phyloP scores from a whole-genome alignment of 345 rosid genomes.

The Dipteronia dyeriana region DNA sequence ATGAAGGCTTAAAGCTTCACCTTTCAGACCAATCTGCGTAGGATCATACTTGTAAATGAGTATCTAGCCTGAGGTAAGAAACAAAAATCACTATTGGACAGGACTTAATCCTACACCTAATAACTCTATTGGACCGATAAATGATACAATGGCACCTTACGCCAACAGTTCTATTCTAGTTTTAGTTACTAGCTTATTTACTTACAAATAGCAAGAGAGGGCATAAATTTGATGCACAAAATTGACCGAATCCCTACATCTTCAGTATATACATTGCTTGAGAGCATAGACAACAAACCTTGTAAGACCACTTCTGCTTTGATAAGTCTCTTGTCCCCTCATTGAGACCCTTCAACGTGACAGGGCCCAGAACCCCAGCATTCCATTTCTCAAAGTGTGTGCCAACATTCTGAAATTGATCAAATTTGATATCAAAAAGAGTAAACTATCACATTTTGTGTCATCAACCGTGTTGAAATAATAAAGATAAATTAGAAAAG shows the following conservation, averaged over 20 bases:
- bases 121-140: not conserved
- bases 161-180: not conserved
- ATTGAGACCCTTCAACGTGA: conserved; percentile 66
- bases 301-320: conserved; percentile 88
- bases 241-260: conserved; percentile 2
- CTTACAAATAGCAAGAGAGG: not conserved
- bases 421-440: not conserved
- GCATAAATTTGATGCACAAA: not conserved
- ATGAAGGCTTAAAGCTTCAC: conserved; percentile 71
- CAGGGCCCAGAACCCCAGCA: conserved; percentile 84
- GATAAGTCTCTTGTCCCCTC: conserved; percentile 82
- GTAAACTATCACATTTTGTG: not conserved
- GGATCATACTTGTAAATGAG: conserved; percentile 2
- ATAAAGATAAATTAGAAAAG: not conserved
- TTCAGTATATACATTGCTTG: conserved; percentile 8
- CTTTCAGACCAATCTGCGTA: conserved; percentile 68
- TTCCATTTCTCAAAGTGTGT: conserved; percentile 82
- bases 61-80: not conserved
- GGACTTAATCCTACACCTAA: not conserved
- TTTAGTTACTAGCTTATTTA: not conserved
- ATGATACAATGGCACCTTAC: not conserved
- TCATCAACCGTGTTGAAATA: not conserved
- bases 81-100: not conserved
- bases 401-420: conserved; percentile 74
- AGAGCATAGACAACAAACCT: conserved; percentile 58